Percentiles rank a stretch among this genome's conserved stretches.
Evolutionary conservation across 176 grass and related monocot genomes (phyloP).

Genomic region (Paspalum notatum): DNA sequence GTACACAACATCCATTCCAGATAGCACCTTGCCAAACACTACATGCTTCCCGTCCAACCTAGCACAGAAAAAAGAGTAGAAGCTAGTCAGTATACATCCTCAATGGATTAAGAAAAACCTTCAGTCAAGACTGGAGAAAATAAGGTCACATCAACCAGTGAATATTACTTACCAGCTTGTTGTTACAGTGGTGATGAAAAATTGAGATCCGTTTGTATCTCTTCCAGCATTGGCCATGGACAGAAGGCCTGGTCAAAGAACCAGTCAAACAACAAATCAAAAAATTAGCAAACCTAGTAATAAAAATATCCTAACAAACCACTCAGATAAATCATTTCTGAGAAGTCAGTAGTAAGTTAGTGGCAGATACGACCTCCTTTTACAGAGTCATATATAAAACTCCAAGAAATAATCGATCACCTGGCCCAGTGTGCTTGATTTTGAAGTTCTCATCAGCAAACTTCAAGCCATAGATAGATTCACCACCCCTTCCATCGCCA

Average conservation of each 20-base stretch:
- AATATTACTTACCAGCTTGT: slow-evolving; percentile 90
- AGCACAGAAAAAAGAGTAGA: not conserved
- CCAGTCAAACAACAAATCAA: not conserved
- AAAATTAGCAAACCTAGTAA: not conserved
- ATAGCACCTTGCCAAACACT: slow-evolving; percentile 95
- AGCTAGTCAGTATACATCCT: not conserved
- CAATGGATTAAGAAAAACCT: not conserved
- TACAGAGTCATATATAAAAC: not conserved
- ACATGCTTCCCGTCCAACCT: slow-evolving; percentile 99
- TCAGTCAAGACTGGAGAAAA: not conserved
- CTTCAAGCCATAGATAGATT: slow-evolving; percentile 90
- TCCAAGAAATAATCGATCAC: slow-evolving; percentile 24
- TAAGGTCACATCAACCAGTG: not conserved
- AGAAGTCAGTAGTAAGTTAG: not conserved
- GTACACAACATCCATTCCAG: slow-evolving; percentile 98
- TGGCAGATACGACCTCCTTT: not conserved
- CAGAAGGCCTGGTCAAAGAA: slow-evolving; percentile 55
- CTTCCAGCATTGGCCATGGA: slow-evolving; percentile 97
- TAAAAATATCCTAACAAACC: not conserved
- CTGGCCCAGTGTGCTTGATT: slow-evolving; percentile 97
- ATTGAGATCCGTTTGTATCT: slow-evolving; percentile 95
- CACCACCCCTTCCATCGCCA: slow-evolving; percentile 92
- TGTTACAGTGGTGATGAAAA: slow-evolving; percentile 97
- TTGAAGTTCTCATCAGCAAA: slow-evolving; percentile 98
- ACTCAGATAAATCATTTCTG: not conserved